Conservation (phyloP, 345 rosid species). For the Toxicodendron radicans region DNA sequence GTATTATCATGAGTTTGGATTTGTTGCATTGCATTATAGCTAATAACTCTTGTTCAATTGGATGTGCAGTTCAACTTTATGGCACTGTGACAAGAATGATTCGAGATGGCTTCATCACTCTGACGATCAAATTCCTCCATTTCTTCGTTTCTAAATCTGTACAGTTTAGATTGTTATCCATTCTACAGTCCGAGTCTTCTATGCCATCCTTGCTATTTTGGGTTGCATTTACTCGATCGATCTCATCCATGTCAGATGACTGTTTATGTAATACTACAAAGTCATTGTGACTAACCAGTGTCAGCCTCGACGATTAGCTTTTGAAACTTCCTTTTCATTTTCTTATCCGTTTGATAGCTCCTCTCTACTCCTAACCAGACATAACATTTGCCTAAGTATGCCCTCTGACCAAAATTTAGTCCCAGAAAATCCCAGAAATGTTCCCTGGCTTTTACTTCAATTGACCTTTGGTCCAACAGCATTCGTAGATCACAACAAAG, state of each 20-base stretch:
- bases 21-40: neutral
- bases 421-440: too few relatives aligned
- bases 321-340: neutral
- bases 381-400: too few relatives aligned
- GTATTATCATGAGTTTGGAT: too few relatives aligned
- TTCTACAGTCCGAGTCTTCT: slow-evolving; percentile 8
- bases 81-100: neutral
- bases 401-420: too few relatives aligned
- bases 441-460: too few relatives aligned
- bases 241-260: slow-evolving; percentile 22
- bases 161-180: slow-evolving; percentile 17
- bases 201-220: slow-evolving; percentile 18
- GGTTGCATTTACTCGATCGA: slow-evolving; percentile 25
- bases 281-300: neutral
- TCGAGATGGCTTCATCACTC: slow-evolving; percentile 10
- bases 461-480: too few relatives aligned
- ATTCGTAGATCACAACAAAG: too few relatives aligned
- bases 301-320: neutral
- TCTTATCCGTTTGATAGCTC: neutral
- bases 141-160: slow-evolving; percentile 21
- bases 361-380: neutral
- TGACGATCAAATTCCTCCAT: slow-evolving; percentile 22
- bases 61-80: slow-evolving; percentile 6
- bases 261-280: neutral
- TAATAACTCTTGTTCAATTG: neutral